Base-by-base conservation (phyloP, 129 eudicot species). In the Dittrichia graveolens region DNA sequence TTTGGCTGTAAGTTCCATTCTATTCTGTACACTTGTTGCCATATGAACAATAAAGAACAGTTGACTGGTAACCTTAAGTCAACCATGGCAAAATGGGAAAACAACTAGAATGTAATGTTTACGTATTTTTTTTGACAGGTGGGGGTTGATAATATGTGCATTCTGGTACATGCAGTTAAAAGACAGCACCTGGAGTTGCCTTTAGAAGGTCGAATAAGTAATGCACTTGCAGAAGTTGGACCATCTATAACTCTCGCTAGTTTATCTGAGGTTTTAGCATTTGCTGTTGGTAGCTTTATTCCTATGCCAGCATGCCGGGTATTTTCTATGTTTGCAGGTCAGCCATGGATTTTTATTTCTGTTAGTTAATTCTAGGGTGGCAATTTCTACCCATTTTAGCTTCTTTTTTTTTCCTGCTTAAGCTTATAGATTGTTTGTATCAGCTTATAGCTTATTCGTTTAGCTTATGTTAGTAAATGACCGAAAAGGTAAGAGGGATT, bases 61-160 rank as follows among this genome's bases (percentile, higher is more conserved):
- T 59, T 60, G 55, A 59, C 34, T 47, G 59, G 50, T 59, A 59
- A 47, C 53, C 46, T 59, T 45, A 53, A 50, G 50, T 52, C 74
- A 38, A 53, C 42, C 49, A 15, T 52, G 46, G 10, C 12, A 53
- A 69, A 69, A 49, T 34, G 49, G 46, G 61, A 49, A 48, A 54
- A 54, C 60, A 54, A 54, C 31, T 54, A 6, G 7, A 54, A 16
- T 18, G 37, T 8, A 34, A 8, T 9, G 8, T 57, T 24, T 6
- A n/a, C 31, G 5, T 59, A 49, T 73, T 14, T 40, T 6, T 61
- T 66, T 42, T 15, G 15, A 73, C 85, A 95, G 99, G 99, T 95
- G 77, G 99, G 99, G 61, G 99, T 95, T 61, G 99, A 95, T 81
- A 95, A 95, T 78, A 95, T 95, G 99, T 95, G 99, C 83, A 95